Conservation (phyloP, 1,139 yeast genomes). For the Saccharomyces hybrid region DNA sequence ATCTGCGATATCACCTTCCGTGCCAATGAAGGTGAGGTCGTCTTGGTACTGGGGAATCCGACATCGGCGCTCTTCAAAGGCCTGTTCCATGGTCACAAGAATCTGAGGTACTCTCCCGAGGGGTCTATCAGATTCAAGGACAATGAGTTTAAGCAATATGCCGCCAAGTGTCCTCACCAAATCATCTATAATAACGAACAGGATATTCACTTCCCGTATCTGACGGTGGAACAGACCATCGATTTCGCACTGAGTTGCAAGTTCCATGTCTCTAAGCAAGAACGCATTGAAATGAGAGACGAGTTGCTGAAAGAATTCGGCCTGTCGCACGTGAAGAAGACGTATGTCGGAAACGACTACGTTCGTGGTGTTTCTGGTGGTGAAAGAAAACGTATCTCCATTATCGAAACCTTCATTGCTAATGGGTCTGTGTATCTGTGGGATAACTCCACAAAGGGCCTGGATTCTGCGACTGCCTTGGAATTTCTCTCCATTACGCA, state of each 20-base stretch:
- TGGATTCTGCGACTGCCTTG: constrained; percentile 44
- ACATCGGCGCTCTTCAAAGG: constrained; percentile 19
- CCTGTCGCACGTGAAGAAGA: constrained; percentile 35
- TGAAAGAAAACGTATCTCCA: constrained; percentile 40
- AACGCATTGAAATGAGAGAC: constrained; percentile 34
- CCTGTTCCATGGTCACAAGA: constrained; percentile 16
- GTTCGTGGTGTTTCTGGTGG: constrained; percentile 42
- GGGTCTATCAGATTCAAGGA: constrained; percentile 22
- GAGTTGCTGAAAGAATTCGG: constrained; percentile 37
- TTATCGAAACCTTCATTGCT: constrained; percentile 42
- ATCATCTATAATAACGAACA: constrained; percentile 43
- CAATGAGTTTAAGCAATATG: constrained; percentile 21
- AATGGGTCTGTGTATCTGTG: constrained; percentile 42
- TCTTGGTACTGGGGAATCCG: constrained; percentile 20
- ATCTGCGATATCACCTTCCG: constrained; percentile 19
- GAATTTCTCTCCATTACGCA: constrained; percentile 42
- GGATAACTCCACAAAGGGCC: constrained; percentile 51
- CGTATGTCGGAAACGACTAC: constrained; percentile 39
- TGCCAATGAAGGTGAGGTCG: constrained; percentile 28
- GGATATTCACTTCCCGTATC: constrained; percentile 43
- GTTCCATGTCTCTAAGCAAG: constrained; percentile 31
- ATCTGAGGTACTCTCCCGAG: constrained; percentile 31
- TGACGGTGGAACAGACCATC: constrained; percentile 42
- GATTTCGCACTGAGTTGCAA: constrained; percentile 32
- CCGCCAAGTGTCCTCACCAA: constrained; percentile 28